Evolutionary conservation across 2,329 filamentous ascomycete genomes (phyloP), one percentile per base, ranked within the genome.

Genomic region (Fusarium compactum): DNA sequence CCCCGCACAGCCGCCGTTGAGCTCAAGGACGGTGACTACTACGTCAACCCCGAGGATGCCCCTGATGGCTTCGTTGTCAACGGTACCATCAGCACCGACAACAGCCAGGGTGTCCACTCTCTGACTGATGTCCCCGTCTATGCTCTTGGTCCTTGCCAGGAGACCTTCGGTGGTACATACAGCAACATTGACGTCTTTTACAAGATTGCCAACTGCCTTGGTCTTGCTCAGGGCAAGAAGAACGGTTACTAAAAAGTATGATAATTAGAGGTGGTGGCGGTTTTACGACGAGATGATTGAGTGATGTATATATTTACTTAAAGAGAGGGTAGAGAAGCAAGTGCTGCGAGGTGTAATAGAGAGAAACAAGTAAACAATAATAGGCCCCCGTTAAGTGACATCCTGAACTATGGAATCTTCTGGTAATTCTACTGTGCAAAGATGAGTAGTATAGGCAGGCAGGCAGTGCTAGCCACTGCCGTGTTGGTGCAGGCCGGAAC

Each of bases 111-210:
- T 52, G 92, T 94, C 20, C 92, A 94, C 82, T 92, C 89, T 25
- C 82, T 94, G 67, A 94, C 92, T 2, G 92, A 94, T 74, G 92
- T 94, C 32, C 90, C 92, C 3, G 90, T 96, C 22, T 95, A 92
- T 74, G 91, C 92, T 2, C 86, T 87, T 83, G 93, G 93, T 0
- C 93, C 93, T 8, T 95, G 93, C 82, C 90, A 94, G 79, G 90
- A 93, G 74, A 81, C 86, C 16, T 96, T 96, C 77, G 88, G 90
- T 7, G 91, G 92, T 58, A 87, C 90, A 6, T 93, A 90, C 71
- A 89, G 84, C 79, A 92, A 89, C 76, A 86, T 92, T 47, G 91
- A 94, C 68, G 83, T 94, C 70, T 94, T 94, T 74, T 94, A 90
- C 81, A 89, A 90, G 79, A 92, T 94, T 77, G 89, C 91, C 16